Percentiles rank a stretch among this genome's conserved stretches.
Conservation (phyloP, 78 protist species). For the Creolimax fragrantissima region DNA sequence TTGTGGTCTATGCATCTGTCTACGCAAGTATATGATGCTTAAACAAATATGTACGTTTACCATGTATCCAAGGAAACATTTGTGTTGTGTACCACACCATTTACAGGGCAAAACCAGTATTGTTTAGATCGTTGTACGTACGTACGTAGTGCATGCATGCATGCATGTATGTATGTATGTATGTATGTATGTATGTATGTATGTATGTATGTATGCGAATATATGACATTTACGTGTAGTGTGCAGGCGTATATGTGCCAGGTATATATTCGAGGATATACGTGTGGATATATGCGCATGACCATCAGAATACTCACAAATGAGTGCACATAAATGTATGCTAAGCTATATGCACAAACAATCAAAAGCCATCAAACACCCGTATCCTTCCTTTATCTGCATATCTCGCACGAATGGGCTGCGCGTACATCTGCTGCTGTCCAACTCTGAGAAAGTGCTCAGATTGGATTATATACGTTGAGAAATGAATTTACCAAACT, state of each 20-base stretch:
- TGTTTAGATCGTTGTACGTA: neutral
- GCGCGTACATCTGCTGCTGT: too few relatives aligned
- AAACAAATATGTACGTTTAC: neutral
- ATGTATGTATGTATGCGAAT: neutral
- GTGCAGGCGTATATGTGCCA: neutral
- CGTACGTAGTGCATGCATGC: neutral
- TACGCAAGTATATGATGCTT: neutral
- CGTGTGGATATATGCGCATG: neutral
- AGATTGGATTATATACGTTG: too few relatives aligned
- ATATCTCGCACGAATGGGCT: too few relatives aligned
- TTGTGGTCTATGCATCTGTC: neutral
- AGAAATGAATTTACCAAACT: too few relatives aligned
- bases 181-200: neutral
- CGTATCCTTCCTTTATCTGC: too few relatives aligned
- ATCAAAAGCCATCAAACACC: too few relatives aligned
- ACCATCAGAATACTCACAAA: neutral
- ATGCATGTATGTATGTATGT: neutral
- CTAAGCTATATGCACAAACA: neutral
- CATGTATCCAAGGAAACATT: neutral
- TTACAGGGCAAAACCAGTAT: neutral
- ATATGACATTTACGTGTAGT: neutral
- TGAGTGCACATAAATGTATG: neutral
- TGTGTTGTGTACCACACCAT: neutral
- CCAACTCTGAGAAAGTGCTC: too few relatives aligned
- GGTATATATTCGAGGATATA: neutral